phyloP scores from a whole-genome alignment of 305 asterid species.

The Lippia alba region DNA sequence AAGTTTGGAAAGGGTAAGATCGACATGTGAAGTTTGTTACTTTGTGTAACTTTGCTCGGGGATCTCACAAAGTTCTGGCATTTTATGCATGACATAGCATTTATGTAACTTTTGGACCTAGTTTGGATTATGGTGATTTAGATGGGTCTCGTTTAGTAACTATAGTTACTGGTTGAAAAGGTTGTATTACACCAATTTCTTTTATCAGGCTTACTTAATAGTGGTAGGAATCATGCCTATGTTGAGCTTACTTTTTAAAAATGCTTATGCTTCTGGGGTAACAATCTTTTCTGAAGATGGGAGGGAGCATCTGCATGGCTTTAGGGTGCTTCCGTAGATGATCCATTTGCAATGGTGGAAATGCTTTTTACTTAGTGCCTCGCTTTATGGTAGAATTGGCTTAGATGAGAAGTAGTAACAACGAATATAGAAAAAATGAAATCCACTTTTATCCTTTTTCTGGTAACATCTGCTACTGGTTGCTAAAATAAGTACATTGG shows the following conservation, averaged over 20 bases:
- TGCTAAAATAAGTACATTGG: conserved; percentile 21
- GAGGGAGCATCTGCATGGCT: conserved; percentile 14
- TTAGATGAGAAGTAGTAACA: background rate
- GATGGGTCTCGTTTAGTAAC: conserved; percentile 24
- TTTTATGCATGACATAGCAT: background rate
- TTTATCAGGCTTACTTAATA: no score
- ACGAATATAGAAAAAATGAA: no score
- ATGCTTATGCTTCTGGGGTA: conserved; percentile 7
- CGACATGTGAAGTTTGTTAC: conserved; percentile 13
- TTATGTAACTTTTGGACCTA: conserved; percentile 10
- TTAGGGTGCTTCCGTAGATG: conserved; percentile 11
- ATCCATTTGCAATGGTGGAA: conserved; percentile 6
- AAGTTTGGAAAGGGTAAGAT: conserved; percentile 63
- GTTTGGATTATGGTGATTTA: conserved; percentile 4
- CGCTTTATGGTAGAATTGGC: conserved; percentile 23
- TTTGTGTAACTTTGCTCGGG: background rate
- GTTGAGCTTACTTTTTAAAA: conserved; percentile 19
- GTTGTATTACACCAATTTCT: background rate
- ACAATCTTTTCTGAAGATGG: conserved; percentile 11
- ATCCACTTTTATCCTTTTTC: background rate
- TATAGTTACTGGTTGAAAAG: background rate
- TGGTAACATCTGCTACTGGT: background rate
- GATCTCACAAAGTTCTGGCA: background rate
- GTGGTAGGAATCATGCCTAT: background rate
- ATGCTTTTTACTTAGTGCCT: conserved; percentile 16